Evolutionary conservation across 495 filamentous ascomycete species (phyloP), one percentile per base, ranked within the genome.

Genomic region (Penicillium subrubescens): DNA sequence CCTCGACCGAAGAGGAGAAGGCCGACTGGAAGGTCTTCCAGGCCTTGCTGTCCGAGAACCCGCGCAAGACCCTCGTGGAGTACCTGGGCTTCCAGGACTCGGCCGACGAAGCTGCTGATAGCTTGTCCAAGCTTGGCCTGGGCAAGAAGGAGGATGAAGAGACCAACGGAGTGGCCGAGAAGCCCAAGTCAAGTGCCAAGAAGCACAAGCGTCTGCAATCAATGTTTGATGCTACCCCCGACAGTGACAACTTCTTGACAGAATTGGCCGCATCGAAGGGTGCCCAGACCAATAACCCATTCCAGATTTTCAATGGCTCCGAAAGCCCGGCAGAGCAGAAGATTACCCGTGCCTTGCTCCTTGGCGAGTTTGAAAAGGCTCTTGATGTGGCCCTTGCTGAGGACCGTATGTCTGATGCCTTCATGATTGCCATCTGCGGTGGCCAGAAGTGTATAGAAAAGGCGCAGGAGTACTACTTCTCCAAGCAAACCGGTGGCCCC

Each of bases 351-450:
- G 88, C 96, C 15, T 76, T 99, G 54, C 89, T 97, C 71, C 80
- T 97, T 5, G 95, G 95, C 17, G 85, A 93, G 56, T 99, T 98
- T 68, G 92, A 96, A 53, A 90, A 89, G 70, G 95, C 96, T 27
- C 89, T 96, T 57, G 89, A 93, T 64, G 86, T 96, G 59, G 96
- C 92, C 67, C 77, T 99, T 3, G 88, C 91, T 67, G 93, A 97
- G 73, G 87, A 92, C 59, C 86, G 94, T 43, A 87, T 98, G 75
- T 93, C 95, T 0, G 95, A 99, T 79, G 95, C 95, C 43, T 97
- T 99, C 76, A 96, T 98, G 82, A 92, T 99, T 71, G 95, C 95
- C 37, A 97, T 97, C 70, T 97, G 93, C 71, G 94, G 95, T 59
- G 94, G 96, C 44, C 92, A 95, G 73, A 90, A 92, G 60, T 91